phyloP scores from a whole-genome alignment of 306 rosid genomes.

The Astragalus glycyphyllos region DNA sequence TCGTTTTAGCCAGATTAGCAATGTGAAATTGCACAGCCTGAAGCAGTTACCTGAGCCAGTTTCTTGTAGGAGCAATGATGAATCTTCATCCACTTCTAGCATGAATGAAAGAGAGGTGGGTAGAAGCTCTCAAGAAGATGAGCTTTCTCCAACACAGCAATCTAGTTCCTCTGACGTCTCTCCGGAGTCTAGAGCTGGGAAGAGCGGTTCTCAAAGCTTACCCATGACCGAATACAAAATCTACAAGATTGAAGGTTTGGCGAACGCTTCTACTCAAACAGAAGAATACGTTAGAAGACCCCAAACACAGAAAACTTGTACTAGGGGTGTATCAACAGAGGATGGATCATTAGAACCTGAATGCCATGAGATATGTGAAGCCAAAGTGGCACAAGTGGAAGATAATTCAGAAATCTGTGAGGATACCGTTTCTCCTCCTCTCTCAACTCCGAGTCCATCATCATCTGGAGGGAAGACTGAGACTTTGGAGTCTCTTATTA shows the following conservation, averaged over 20 bases:
- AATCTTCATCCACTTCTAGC: conserved; percentile 85
- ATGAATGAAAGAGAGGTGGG: conserved; percentile 68
- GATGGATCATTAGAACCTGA: conserved; percentile 65
- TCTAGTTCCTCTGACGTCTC: conserved; percentile 67
- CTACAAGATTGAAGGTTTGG: conserved; percentile 71
- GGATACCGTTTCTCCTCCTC: conserved; percentile 64
- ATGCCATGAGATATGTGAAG: conserved; percentile 50
- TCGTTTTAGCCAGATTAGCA: conserved; percentile 59
- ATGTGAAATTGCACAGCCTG: conserved; percentile 63
- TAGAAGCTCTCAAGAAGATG: conserved; percentile 75
- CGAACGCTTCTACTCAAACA: conserved; percentile 94
- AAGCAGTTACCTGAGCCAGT: conserved; percentile 77
- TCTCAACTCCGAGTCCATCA: conserved; percentile 63
- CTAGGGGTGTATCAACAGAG: conserved; percentile 90
- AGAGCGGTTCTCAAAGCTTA: conserved; percentile 68
- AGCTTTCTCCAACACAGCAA: conserved; percentile 57
- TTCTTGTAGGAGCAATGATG: conserved; percentile 72
- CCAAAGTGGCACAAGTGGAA: conserved; percentile 46
- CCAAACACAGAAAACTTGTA: conserved; percentile 67
- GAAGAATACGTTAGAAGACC: conserved; percentile 61
- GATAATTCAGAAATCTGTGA: conserved; percentile 57
- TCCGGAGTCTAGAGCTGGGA: conserved; percentile 63
- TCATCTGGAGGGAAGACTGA: conserved; percentile 83
- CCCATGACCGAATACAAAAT: conserved; percentile 74
- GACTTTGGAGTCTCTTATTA: conserved; percentile 85